Evolutionary conservation across 768 basidiomycete species (phyloP).

Genomic region (Melanogaster broomeanus): DNA sequence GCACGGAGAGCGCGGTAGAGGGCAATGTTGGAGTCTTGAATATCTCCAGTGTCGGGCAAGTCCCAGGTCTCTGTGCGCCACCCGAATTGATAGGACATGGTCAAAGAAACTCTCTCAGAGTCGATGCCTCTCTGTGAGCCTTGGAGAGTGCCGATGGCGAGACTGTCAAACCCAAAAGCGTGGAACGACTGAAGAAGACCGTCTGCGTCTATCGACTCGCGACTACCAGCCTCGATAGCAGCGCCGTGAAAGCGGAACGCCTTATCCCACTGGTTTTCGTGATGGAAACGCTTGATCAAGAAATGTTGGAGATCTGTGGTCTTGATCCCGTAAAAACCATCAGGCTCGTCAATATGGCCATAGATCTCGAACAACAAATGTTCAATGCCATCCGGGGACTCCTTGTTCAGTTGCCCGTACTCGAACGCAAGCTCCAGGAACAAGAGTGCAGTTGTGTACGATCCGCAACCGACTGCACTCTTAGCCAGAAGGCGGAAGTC

Average conservation of each 20-base stretch:
- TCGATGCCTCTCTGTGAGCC: slow-evolving; percentile 36
- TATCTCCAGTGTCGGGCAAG: slow-evolving; percentile 61
- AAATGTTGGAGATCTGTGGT: slow-evolving; percentile 76
- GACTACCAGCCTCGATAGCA: slow-evolving; percentile 62
- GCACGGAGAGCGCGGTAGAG: slow-evolving; percentile 82
- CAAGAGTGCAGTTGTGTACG: slow-evolving; percentile 87
- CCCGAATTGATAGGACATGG: slow-evolving; percentile 76
- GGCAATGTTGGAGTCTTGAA: slow-evolving; percentile 50
- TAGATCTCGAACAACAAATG: slow-evolving; percentile 90
- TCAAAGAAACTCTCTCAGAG: slow-evolving; percentile 34
- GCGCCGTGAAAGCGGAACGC: slow-evolving; percentile 92
- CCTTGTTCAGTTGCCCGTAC: slow-evolving; percentile 32
- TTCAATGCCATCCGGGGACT: slow-evolving; percentile 45
- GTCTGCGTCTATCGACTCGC: slow-evolving; percentile 45
- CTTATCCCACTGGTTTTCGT: slow-evolving; percentile 91
- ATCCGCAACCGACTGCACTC: slow-evolving; percentile 74
- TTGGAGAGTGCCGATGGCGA: slow-evolving; percentile 75
- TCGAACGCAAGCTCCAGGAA: slow-evolving; percentile 83
- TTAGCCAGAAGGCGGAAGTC: slow-evolving; percentile 71
- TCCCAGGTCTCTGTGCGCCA: slow-evolving; percentile 98
- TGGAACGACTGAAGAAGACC: slow-evolving; percentile 83
- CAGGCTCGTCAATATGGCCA: slow-evolving; percentile 93
- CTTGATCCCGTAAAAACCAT: slow-evolving; percentile 95
- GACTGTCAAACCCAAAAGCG: slow-evolving; percentile 84
- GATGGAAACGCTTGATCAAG: slow-evolving; percentile 83